Conservation (phyloP, 305 asterid species). For the Fraxinus ornus region DNA sequence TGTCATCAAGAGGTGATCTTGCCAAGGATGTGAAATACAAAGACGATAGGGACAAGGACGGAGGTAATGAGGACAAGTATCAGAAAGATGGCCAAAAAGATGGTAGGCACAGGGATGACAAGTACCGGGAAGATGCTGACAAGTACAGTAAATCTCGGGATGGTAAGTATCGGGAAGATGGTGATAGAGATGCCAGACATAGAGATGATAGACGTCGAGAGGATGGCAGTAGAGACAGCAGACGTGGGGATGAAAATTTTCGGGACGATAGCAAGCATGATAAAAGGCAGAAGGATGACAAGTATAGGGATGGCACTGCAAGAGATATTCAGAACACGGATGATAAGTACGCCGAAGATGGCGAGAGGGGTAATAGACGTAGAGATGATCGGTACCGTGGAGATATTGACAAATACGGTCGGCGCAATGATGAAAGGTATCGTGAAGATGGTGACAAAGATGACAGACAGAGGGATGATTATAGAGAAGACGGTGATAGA, state of each 20-base stretch:
- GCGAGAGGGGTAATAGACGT: constrained; percentile 41
- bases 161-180: constrained; percentile 59
- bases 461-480: constrained; percentile 45
- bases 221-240: constrained; percentile 59
- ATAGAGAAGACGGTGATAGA: constrained; percentile 44
- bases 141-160: constrained; percentile 56
- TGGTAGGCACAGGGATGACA: constrained; percentile 37
- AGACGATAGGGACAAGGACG: constrained; percentile 57
- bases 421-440: constrained; percentile 45
- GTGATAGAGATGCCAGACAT: constrained; percentile 56
- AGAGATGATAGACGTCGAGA: constrained; percentile 56
- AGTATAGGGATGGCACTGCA: constrained; percentile 61
- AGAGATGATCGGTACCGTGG: constrained; percentile 27
- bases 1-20: constrained; percentile 63
- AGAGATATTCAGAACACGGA: constrained; percentile 60
- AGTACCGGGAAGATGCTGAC: constrained; percentile 56
- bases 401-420: constrained; percentile 26
- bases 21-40: constrained; percentile 60
- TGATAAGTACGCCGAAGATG: constrained; percentile 54
- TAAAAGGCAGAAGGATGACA: constrained; percentile 58
- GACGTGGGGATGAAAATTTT: constrained; percentile 58
- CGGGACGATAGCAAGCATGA: constrained; percentile 62
- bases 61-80: neutral
- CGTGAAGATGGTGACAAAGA: constrained; percentile 63
- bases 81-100: constrained; percentile 4